phyloP scores from a whole-genome alignment of 2,329 filamentous ascomycete species.

The Penicillium fuscoglaucum region DNA sequence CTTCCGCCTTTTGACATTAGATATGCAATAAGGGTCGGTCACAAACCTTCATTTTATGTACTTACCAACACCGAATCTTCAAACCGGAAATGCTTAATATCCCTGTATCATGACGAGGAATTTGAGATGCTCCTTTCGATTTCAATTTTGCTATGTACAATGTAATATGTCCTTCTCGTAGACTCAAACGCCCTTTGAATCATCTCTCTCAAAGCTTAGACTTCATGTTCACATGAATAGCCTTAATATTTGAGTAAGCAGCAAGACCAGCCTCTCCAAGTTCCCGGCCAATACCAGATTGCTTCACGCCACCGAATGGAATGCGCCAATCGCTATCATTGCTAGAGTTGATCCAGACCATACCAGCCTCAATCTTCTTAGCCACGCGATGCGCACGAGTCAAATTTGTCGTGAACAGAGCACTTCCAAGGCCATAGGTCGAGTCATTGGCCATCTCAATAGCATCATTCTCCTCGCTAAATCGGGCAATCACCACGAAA shows the following conservation, averaged over 20 bases:
- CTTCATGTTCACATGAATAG: constrained; percentile 38
- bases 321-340: constrained; percentile 40
- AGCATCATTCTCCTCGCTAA: constrained; percentile 40
- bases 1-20: neutral
- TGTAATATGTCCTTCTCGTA: neutral
- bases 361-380: constrained; percentile 40
- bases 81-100: neutral
- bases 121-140: too few relatives aligned
- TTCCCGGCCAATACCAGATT: constrained; percentile 56
- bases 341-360: constrained; percentile 45
- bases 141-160: constrained; percentile 5
- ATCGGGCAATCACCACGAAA: constrained; percentile 39
- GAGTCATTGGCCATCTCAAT: constrained; percentile 41
- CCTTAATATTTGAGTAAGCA: constrained; percentile 45
- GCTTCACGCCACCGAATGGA: constrained; percentile 51
- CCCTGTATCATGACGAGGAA: neutral
- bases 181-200: neutral
- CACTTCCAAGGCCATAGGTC: constrained; percentile 42
- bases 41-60: neutral
- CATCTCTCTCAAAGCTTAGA: constrained; percentile 26
- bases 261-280: constrained; percentile 56
- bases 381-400: constrained; percentile 42
- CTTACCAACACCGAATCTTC: neutral
- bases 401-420: constrained; percentile 42
- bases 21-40: neutral